Evolutionary conservation across 805 yeast species (phyloP), one percentile per base, ranked within the genome.

Genomic region (Nakazawaea pomicola): DNA sequence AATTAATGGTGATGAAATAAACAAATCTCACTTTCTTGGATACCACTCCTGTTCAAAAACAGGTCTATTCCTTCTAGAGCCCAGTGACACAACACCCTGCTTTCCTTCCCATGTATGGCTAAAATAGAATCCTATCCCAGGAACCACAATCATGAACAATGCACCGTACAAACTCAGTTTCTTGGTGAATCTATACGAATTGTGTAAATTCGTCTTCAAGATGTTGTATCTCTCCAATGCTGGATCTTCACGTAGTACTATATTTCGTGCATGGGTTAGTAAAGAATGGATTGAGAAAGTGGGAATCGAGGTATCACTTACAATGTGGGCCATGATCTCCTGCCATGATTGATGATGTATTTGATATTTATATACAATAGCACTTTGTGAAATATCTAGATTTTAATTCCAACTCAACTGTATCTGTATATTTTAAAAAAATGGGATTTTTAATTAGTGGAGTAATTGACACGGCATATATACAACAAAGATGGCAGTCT

Each of bases 171-270:
- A 32, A 9, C 31, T 31, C 44, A 41, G 44, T 19, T 11, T 30
- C 25, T 23, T 36, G 25, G n/a, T 41, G 25, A 41, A 36, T 28
- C 28, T 41, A 20, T 41, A 41, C 10, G 37, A 31, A 3, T 28
- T 15, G 17, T 25, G 28, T 16, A 41, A n/a, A 20, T 28, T 36
- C 11, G 35, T 14, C 14, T 33, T 31, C 19, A 36, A 36, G 2
- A 6, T 8, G 14, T 36, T 32, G 17, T 31, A 36, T 21, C 32
- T 36, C 11, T 41, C 44, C 16, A 31, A 36, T 12, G 37, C 40
- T 32, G 37, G 40, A 20, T 41, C 40, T 15, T 41, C 36, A 11
- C 14, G 40, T 11, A 41, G 18, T 28, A 41, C 44, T 41, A 14
- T 16, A 27, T 12, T n/a, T 3, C 28, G 28, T 23, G 12, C 7